Conservation (phyloP, 1,284 basidiomycete species). For the Sphagnurus paluster region DNA sequence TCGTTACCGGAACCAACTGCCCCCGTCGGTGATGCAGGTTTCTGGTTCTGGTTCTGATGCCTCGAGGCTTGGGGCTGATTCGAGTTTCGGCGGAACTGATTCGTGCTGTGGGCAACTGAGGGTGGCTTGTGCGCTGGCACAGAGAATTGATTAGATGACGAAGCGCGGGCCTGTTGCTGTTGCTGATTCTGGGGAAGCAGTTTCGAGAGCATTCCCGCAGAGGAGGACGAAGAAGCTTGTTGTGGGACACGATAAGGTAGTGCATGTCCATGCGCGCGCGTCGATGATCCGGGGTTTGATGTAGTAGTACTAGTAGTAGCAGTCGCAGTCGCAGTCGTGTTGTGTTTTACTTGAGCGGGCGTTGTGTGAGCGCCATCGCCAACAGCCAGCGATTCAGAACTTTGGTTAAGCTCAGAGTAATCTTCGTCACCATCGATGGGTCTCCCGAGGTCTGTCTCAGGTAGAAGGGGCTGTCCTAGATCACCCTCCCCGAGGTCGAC, state of each 20-base stretch:
- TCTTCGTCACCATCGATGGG: conserved; percentile 48
- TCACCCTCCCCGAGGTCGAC: conserved; percentile 59
- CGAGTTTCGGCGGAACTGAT: conserved; percentile 1
- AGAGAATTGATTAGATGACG: background rate
- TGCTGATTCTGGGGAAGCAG: conserved; percentile 22
- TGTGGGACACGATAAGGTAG: background rate
- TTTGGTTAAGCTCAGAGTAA: conserved; percentile 13
- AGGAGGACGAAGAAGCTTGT: background rate
- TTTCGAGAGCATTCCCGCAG: conserved; percentile 16
- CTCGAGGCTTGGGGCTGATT: conserved; percentile 3
- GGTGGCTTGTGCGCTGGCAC: conserved; percentile 2
- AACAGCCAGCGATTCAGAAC: too few relatives aligned
- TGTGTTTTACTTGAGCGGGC: too few relatives aligned
- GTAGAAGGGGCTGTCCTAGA: conserved; percentile 43
- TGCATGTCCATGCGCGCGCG: background rate
- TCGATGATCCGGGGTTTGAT: conserved; percentile 4
- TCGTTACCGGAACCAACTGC: too few relatives aligned
- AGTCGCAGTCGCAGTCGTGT: background rate
- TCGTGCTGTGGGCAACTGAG: conserved; percentile 4
- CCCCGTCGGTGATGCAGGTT: conserved; percentile 10
- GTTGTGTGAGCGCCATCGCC: conserved; percentile 1
- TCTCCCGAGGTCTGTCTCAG: conserved; percentile 31
- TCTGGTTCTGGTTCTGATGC: conserved; percentile 23
- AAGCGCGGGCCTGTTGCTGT: conserved; percentile 4
- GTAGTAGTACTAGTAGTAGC: background rate